These are phyloP conservation scores for Claviceps monticola DNA, from an alignment of 2,329 filamentous ascomycete species.

Conservation along the genomic window DNA sequence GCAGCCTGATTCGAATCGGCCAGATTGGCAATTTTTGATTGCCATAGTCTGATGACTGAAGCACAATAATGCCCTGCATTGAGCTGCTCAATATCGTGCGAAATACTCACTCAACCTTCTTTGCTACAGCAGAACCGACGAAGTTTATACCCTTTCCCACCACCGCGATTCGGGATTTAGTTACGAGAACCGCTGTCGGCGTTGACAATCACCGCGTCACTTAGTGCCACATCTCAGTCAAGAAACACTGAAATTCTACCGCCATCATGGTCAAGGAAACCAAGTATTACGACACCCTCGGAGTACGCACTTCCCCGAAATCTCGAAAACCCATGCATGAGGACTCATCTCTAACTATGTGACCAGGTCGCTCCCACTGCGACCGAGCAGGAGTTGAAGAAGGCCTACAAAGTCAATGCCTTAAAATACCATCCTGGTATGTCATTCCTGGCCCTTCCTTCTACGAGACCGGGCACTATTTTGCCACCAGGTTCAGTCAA, in stretches of 20 bases:
- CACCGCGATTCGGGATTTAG: background rate
- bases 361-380: constrained; percentile 61
- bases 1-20: background rate
- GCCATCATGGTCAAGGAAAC: constrained; percentile 64
- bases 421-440: constrained; percentile 75
- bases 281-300: constrained; percentile 65
- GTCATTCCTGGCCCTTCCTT: constrained; percentile 16
- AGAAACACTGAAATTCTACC: constrained; percentile 5
- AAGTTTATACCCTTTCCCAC: background rate
- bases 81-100: background rate
- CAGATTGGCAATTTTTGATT: background rate
- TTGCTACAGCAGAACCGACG: background rate
- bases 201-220: constrained; percentile 2
- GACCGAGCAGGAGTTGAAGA: constrained; percentile 78
- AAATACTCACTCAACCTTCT: background rate
- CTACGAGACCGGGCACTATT: background rate
- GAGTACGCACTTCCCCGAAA: constrained; percentile 40
- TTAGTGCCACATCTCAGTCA: background rate
- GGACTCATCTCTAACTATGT: background rate
- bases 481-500: background rate
- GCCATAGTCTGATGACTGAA: background rate
- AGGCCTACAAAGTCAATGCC: constrained; percentile 73
- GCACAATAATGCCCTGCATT: background rate
- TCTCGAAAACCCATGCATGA: background rate
- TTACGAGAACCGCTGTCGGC: constrained; percentile 1